Base-by-base conservation (phyloP, 495 filamentous ascomycete species). In the Evernia prunastri region DNA sequence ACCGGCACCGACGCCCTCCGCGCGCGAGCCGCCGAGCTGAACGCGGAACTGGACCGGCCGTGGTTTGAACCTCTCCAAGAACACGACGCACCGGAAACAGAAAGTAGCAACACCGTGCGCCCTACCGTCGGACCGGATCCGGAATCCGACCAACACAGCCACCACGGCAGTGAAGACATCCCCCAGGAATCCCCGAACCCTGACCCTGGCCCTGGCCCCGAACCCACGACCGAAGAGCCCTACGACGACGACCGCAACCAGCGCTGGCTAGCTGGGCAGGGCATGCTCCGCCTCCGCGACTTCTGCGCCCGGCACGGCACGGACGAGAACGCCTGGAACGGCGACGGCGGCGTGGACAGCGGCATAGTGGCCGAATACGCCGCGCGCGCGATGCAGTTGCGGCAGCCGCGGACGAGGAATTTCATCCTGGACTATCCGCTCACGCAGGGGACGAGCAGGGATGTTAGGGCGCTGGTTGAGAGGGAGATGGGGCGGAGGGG, bases 401-500 rank as follows among this genome's bases (percentile, higher is more conserved):
- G 61, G 61, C 56, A 69, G 36, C 35, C 54, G 45, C 49, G 66
- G 23, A 64, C 65, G 36, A 60, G 68, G 47, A 60, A 53, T 8
- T 73, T 68, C 37, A 65, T 71, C 20, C 13, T 69, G 51, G 63
- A 68, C 18, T 71, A 69, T 39, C 59, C 66, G 13, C 60, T 71
- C 10, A 42, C 36, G 47, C 69, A 71, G 58, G 69, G 69, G 3
- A 59, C 69, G 20, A 59, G 66, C 13, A 18, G 27, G 56, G 65
- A 64, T 8, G 68, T 68, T 4, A 66, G 37, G 37, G 61, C 54
- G 8, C 13, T 63, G 15, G 53, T 63, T 1, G 35, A n/a, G 15
- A 57, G 61, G 33, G 61, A 63, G 40, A 57, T 63, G 3, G 12
- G 36, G 36, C 12, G 6, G 36, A 37, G 36, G 36, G 36, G 36